Conservation (phyloP, 1,284 basidiomycete genomes). For the Apiotrichum sp. region DNA sequence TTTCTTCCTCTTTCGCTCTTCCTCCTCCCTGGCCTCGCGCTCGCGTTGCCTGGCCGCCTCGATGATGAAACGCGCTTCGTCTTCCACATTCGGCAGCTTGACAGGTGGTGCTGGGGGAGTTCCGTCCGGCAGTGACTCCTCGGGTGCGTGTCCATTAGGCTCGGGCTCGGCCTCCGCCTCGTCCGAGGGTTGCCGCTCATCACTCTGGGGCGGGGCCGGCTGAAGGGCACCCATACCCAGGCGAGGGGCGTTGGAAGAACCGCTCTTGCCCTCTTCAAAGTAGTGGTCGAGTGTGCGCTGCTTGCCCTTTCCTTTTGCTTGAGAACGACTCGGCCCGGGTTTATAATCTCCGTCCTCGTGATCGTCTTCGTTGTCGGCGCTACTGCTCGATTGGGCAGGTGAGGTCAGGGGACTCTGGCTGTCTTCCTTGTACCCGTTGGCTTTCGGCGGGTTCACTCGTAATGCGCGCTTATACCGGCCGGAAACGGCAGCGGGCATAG, state of each 20-base stretch:
- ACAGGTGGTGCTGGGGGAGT: background rate
- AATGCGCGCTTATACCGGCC: background rate
- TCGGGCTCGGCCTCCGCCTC: background rate
- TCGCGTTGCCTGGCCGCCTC: conserved; percentile 10
- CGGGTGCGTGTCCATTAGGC: background rate
- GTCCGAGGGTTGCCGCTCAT: conserved; percentile 5
- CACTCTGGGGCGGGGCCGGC: conserved; percentile 27
- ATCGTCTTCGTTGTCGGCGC: background rate
- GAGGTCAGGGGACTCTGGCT: background rate
- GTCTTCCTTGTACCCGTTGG: background rate
- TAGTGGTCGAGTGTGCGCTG: conserved; percentile 1
- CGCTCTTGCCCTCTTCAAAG: background rate
- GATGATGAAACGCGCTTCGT: conserved; percentile 31
- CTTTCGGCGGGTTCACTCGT: background rate
- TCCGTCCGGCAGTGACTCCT: background rate
- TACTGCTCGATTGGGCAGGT: background rate
- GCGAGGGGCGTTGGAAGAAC: background rate
- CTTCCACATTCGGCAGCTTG: background rate
- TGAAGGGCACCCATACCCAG: conserved; percentile 4
- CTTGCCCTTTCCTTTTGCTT: background rate
- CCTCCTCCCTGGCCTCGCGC: background rate
- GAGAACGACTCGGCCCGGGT: no score
- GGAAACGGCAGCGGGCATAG: background rate
- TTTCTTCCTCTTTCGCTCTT: background rate
- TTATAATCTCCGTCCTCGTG: no score